These are phyloP conservation scores for Aspergillus brunneoviolaceus DNA, from an alignment of 2,329 filamentous ascomycete genomes.

Conservation along the genomic window DNA sequence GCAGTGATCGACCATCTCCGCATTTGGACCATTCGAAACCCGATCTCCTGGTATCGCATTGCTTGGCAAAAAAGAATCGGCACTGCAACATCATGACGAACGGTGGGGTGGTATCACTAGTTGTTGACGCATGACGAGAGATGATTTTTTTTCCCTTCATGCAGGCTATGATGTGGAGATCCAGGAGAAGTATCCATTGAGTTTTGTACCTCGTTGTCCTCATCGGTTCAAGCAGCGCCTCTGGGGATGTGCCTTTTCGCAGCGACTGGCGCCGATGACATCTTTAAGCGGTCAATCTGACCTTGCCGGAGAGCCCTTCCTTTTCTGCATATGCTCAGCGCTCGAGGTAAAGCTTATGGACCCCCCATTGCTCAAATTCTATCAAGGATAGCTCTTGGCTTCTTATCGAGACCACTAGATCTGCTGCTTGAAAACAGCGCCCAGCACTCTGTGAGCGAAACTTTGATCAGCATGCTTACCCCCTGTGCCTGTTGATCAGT, in stretches of 20 bases:
- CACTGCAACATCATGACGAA: slow-evolving; percentile 18
- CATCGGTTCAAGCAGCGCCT: background rate
- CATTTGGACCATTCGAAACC: slow-evolving; percentile 7
- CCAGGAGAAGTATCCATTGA: background rate
- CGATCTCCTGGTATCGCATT: slow-evolving; percentile 3
- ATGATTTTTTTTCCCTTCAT: background rate
- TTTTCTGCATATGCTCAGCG: background rate
- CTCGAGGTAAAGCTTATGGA: background rate
- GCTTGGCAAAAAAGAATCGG: slow-evolving; percentile 8
- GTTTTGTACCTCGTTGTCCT: background rate
- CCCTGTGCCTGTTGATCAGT: background rate
- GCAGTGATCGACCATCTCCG: slow-evolving; percentile 13
- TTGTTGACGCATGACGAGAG: background rate
- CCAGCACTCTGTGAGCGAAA: background rate
- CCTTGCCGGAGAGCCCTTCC: background rate
- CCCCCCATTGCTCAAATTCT: no score
- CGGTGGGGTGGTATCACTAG: slow-evolving; percentile 12
- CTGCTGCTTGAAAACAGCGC: background rate
- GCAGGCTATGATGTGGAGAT: background rate
- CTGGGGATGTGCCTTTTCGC: background rate
- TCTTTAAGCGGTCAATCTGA: background rate
- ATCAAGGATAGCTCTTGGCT: background rate
- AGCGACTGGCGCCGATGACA: background rate
- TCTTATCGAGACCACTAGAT: background rate
- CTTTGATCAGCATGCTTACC: background rate